These are phyloP conservation scores for Xylariaceae sp. DNA, from an alignment of 2,329 filamentous ascomycete species.

Conservation along the genomic window DNA sequence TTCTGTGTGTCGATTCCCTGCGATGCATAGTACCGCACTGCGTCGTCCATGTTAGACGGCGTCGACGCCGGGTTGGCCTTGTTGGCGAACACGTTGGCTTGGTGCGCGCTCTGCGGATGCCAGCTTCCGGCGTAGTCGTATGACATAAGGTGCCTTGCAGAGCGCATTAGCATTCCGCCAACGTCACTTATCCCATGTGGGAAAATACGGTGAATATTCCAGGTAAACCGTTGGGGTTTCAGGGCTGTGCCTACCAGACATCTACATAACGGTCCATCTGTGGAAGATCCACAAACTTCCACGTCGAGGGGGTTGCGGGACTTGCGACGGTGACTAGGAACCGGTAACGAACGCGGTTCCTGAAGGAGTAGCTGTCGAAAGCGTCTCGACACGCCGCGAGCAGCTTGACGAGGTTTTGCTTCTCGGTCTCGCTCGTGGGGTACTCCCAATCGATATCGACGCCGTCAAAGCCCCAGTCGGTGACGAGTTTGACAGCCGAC, in stretches of 20 bases:
- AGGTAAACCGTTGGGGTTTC: background rate
- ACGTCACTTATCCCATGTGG: no score
- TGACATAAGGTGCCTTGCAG: slow-evolving; percentile 52
- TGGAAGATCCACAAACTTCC: slow-evolving; percentile 44
- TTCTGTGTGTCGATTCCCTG: slow-evolving; percentile 56
- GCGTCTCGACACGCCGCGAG: slow-evolving; percentile 38
- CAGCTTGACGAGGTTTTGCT: slow-evolving; percentile 37
- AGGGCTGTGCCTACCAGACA: slow-evolving; percentile 38
- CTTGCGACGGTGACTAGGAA: slow-evolving; percentile 49
- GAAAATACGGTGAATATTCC: background rate
- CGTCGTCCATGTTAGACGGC: slow-evolving; percentile 62
- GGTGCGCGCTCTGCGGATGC: slow-evolving; percentile 58
- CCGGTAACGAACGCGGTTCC: slow-evolving; percentile 33
- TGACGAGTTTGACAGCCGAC: slow-evolving; percentile 62
- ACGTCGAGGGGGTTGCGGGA: slow-evolving; percentile 44
- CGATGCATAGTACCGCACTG: slow-evolving; percentile 57
- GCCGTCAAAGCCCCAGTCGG: slow-evolving; percentile 58
- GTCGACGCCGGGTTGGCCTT: slow-evolving; percentile 49
- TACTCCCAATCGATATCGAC: slow-evolving; percentile 56
- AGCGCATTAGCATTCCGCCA: background rate
- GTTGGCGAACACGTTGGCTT: slow-evolving; percentile 62
- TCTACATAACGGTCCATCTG: slow-evolving; percentile 55
- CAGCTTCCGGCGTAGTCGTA: slow-evolving; percentile 68
- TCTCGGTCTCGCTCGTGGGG: slow-evolving; percentile 36
- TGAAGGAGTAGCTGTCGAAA: slow-evolving; percentile 26